Evolutionary conservation across 2,329 filamentous ascomycete species (phyloP).

Genomic region (Blastomyces parvus): DNA sequence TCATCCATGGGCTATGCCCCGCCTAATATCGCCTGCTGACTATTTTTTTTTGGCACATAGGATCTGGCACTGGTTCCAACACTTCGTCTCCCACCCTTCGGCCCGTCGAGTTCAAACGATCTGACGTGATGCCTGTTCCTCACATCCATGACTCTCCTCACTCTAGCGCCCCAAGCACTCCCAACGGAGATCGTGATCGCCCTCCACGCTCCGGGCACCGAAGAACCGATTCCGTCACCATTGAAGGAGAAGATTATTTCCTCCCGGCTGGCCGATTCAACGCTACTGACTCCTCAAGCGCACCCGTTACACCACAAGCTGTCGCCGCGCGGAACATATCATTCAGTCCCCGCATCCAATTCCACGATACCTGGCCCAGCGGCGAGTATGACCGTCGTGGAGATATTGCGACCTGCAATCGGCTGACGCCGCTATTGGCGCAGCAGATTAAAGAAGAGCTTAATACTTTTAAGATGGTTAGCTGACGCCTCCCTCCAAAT

Average conservation of each 20-base stretch:
- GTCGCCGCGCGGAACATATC: conserved; percentile 45
- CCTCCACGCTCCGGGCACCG: conserved; percentile 49
- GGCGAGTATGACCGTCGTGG: conserved; percentile 93
- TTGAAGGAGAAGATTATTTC: conserved; percentile 85
- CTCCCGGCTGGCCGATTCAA: conserved; percentile 60
- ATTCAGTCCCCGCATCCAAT: conserved; percentile 89
- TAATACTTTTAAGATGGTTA: conserved; percentile 98
- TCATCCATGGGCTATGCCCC: background rate
- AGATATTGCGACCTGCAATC: conserved; percentile 95
- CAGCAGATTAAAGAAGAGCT: conserved; percentile 99
- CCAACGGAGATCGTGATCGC: conserved; percentile 66
- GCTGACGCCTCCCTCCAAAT: conserved; percentile 24
- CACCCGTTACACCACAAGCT: conserved; percentile 62
- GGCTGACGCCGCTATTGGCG: conserved; percentile 88
- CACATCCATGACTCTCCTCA: conserved; percentile 65
- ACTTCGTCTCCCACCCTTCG: conserved; percentile 60
- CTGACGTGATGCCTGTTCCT: conserved; percentile 51
- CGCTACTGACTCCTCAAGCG: conserved; percentile 66
- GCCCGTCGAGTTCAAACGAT: conserved; percentile 46
- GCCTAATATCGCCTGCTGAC: background rate
- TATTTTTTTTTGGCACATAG: conserved; percentile 14
- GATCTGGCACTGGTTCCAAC: conserved; percentile 8
- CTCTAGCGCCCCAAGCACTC: conserved; percentile 81
- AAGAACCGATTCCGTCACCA: conserved; percentile 59
- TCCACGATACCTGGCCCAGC: conserved; percentile 92